phyloP scores from a whole-genome alignment of 225 moss, liverwort and hornwort genomes.

The Climacium dendroides region DNA sequence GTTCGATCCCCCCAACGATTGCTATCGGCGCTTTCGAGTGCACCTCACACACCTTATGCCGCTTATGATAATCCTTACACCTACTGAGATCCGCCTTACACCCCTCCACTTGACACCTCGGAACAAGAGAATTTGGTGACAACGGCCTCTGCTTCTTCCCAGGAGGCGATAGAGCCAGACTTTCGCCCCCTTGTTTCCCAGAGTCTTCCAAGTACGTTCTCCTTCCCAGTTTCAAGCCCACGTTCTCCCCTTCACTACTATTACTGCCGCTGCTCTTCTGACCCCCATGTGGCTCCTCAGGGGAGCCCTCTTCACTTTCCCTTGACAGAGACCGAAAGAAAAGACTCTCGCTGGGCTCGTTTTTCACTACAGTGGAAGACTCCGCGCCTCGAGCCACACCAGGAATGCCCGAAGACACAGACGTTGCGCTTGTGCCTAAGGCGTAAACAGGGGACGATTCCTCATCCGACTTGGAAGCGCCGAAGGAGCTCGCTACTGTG shows the following conservation, averaged over 20 bases:
- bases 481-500: background rate
- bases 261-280: slow-evolving; percentile 17
- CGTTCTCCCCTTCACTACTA: slow-evolving; percentile 23
- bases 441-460: slow-evolving; percentile 2
- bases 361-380: slow-evolving; percentile 1
- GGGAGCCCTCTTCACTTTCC: background rate
- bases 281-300: background rate
- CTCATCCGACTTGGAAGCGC: background rate
- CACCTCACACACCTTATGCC: slow-evolving; percentile 84
- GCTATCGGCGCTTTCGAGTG: slow-evolving; percentile 79
- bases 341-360: slow-evolving; percentile 1
- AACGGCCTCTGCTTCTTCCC: slow-evolving; percentile 64
- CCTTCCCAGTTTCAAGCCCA: slow-evolving; percentile 61
- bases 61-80: slow-evolving; percentile 78
- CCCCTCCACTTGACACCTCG: slow-evolving; percentile 78
- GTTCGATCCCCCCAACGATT: slow-evolving; percentile 52
- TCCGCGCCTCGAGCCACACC: slow-evolving; percentile 13
- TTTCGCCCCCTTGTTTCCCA: background rate
- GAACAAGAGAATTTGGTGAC: slow-evolving; percentile 40
- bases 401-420: slow-evolving; percentile 25
- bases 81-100: slow-evolving; percentile 73
- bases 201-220: slow-evolving; percentile 52
- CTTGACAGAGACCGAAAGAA: slow-evolving; percentile 3
- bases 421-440: background rate
- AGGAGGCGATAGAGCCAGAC: slow-evolving; percentile 9